A percentile compares a stretch with the other conserved stretches of the same genome.
Conservation (phyloP, 495 filamentous ascomycete genomes). For the Neurospora pannonica region DNA sequence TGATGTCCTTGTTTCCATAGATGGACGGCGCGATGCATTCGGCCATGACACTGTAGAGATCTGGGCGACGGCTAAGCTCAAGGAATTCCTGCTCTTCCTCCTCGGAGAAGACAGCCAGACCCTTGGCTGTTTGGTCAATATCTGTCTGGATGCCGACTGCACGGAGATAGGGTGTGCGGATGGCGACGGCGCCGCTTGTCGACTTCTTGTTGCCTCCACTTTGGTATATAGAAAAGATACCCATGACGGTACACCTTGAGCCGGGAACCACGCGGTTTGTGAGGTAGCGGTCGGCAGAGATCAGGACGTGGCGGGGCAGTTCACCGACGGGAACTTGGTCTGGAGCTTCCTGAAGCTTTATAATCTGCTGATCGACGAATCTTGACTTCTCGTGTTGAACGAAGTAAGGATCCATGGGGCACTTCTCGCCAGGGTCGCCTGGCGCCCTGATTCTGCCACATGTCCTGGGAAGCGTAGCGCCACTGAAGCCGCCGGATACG, state of each 20-base stretch:
- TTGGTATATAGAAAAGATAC: slow-evolving; percentile 96
- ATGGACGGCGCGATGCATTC: slow-evolving; percentile 96
- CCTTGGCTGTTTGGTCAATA: slow-evolving; percentile 81
- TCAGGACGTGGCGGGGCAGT: slow-evolving; percentile 85
- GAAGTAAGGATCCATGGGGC: slow-evolving; percentile 91
- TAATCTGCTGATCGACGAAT: slow-evolving; percentile 96
- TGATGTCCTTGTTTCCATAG: slow-evolving; percentile 93
- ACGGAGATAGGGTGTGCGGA: slow-evolving; percentile 92
- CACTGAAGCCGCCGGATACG: slow-evolving; percentile 76
- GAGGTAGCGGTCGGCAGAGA: slow-evolving; percentile 91
- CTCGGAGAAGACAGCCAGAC: slow-evolving; percentile 76
- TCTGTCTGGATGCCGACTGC: slow-evolving; percentile 88
- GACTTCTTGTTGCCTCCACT: slow-evolving; percentile 78
- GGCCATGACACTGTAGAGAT: slow-evolving; percentile 83
- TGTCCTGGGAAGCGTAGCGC: slow-evolving; percentile 68
- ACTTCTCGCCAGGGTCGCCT: slow-evolving; percentile 54
- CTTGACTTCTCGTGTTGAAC: slow-evolving; percentile 88
- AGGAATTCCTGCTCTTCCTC: slow-evolving; percentile 97
- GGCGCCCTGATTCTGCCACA: slow-evolving; percentile 55
- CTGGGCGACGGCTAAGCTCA: slow-evolving; percentile 81
- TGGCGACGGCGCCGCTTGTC: slow-evolving; percentile 70
- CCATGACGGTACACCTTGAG: slow-evolving; percentile 89
- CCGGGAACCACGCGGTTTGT: slow-evolving; percentile 95
- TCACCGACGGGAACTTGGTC: slow-evolving; percentile 98
- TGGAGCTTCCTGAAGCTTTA: slow-evolving; percentile 97